phyloP scores from a whole-genome alignment of 2,329 filamentous ascomycete genomes.

The Aspergillus sp. region DNA sequence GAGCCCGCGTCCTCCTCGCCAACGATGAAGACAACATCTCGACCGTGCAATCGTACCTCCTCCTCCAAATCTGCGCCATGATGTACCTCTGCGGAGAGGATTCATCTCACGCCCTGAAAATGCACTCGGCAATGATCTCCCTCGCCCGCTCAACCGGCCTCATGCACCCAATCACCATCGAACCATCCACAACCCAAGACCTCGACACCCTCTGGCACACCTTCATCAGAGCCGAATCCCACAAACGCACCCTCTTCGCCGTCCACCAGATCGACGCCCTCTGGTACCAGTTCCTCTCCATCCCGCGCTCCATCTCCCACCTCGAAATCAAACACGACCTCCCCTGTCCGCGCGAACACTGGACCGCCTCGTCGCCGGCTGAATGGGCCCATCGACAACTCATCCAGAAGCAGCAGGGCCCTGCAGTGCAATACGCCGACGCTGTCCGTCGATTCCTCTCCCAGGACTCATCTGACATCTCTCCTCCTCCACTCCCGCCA shows the following conservation, averaged over 20 bases:
- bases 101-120: conserved; percentile 37
- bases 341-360: conserved; percentile 40
- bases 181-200: conserved; percentile 26
- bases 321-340: conserved; percentile 48
- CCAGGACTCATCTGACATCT: conserved; percentile 19
- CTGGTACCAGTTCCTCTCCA: conserved; percentile 45
- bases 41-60: conserved; percentile 40
- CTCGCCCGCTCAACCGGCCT: conserved; percentile 37
- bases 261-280: conserved; percentile 46
- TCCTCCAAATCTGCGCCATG: conserved; percentile 46
- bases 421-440: conserved; percentile 34
- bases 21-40: conserved; percentile 24
- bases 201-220: conserved; percentile 42
- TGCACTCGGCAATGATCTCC: conserved; percentile 44
- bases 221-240: conserved; percentile 40
- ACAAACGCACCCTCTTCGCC: conserved; percentile 45
- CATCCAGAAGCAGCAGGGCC: conserved; percentile 31
- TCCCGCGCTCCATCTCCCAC: conserved; percentile 30
- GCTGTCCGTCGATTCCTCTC: conserved; percentile 41
- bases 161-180: conserved; percentile 31
- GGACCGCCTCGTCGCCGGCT: conserved; percentile 38
- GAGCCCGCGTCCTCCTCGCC: conserved; percentile 27
- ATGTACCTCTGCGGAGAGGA: conserved; percentile 43
- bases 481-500: conserved; percentile 26
- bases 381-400: conserved; percentile 29